These are phyloP conservation scores for Cryptococcus sp. DNA, from an alignment of 1,284 basidiomycete genomes.

Conservation along the genomic window DNA sequence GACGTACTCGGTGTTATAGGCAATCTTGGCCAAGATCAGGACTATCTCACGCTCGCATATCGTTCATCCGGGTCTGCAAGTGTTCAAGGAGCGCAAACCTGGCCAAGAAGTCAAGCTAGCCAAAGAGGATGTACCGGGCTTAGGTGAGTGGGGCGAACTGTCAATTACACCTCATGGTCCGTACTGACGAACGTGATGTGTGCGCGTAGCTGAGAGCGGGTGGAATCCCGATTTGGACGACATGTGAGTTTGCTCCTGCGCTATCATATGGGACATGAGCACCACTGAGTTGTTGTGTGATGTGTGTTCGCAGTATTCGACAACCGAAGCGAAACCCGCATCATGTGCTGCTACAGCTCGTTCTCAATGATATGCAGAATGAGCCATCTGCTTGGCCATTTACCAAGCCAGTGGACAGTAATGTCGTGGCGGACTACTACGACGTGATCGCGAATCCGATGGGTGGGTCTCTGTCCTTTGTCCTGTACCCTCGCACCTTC, in stretches of 20 bases:
- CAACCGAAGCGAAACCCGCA: constrained; percentile 62
- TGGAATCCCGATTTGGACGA: constrained; percentile 88
- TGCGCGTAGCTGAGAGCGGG: constrained; percentile 72
- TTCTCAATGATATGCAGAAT: constrained; percentile 78
- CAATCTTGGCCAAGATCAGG: constrained; percentile 84
- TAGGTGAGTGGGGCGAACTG: constrained; percentile 60
- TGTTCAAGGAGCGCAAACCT: constrained; percentile 64
- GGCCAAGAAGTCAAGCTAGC: constrained; percentile 41
- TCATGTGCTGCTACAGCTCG: constrained; percentile 72
- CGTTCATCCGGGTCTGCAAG: constrained; percentile 76
- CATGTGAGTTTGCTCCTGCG: constrained; percentile 58
- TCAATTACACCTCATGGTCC: no score
- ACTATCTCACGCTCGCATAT: constrained; percentile 84
- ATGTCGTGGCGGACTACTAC: constrained; percentile 89
- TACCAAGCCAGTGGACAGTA: constrained; percentile 64
- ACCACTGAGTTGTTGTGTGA: neutral
- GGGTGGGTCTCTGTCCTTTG: constrained; percentile 63
- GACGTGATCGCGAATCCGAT: constrained; percentile 88
- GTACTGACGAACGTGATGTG: neutral
- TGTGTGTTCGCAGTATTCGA: constrained; percentile 50
- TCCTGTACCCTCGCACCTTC: neutral
- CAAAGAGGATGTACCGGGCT: constrained; percentile 74
- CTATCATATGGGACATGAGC: neutral
- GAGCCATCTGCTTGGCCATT: constrained; percentile 83
- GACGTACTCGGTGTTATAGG: constrained; percentile 49